Conservation (phyloP, 1,284 basidiomycete genomes). For the Hypsizygus ulmarius region DNA sequence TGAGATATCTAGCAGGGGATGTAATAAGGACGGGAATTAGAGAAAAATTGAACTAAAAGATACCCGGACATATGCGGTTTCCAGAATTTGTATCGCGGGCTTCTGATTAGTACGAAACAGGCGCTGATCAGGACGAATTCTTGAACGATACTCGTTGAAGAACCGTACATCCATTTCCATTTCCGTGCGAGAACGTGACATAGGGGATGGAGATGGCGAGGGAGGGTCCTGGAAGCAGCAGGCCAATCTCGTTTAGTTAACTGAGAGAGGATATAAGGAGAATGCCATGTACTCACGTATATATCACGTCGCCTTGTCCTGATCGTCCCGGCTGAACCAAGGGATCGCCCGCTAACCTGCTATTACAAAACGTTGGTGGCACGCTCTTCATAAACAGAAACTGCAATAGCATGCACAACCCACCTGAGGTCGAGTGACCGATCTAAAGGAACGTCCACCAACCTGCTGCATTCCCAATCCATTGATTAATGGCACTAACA, state of each 20-base stretch:
- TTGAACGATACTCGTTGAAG: background rate
- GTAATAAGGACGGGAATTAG: too few relatives aligned
- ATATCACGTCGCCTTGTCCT: background rate
- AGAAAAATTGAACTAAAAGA: too few relatives aligned
- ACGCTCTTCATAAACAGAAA: too few relatives aligned
- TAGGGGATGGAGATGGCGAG: slow-evolving; percentile 6
- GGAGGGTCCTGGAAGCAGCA: background rate
- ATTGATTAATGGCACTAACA: background rate
- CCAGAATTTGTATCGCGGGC: too few relatives aligned
- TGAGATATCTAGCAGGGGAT: too few relatives aligned
- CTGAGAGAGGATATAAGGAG: too few relatives aligned
- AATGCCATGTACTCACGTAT: too few relatives aligned
- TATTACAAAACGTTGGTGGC: background rate
- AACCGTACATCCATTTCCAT: background rate
- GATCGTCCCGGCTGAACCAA: background rate
- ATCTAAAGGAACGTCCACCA: background rate
- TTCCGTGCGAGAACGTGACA: slow-evolving; percentile 4
- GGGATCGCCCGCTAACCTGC: background rate
- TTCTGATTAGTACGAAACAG: too few relatives aligned
- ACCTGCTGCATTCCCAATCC: background rate
- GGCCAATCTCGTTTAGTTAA: too few relatives aligned
- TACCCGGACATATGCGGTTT: too few relatives aligned
- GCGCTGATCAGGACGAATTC: background rate
- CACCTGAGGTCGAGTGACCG: background rate
- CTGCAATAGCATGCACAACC: too few relatives aligned